These are phyloP conservation scores for Juglanconis sp. DNA, from an alignment of 2,329 filamentous ascomycete genomes.

Conservation along the genomic window DNA sequence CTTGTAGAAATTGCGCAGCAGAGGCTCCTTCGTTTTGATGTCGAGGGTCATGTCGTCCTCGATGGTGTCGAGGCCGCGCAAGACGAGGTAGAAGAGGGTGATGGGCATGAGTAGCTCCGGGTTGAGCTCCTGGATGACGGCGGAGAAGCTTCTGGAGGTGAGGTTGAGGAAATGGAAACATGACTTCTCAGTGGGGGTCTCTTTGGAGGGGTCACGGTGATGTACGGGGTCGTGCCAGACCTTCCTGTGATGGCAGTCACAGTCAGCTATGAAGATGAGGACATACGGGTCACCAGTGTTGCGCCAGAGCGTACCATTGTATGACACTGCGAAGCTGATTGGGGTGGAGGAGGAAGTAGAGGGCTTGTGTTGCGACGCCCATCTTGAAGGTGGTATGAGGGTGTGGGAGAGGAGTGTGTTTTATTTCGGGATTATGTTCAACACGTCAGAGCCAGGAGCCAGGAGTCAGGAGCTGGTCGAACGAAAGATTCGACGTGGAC, in stretches of 20 bases:
- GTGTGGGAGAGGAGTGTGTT: not conserved
- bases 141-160: conserved; percentile 89
- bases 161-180: conserved; percentile 84
- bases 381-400: conserved; percentile 39
- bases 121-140: conserved; percentile 94
- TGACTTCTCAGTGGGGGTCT: conserved; percentile 68
- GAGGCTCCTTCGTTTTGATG: conserved; percentile 75
- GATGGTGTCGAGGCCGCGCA: conserved; percentile 94
- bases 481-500: not conserved
- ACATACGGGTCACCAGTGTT: not conserved
- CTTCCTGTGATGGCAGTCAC: conserved; percentile 60
- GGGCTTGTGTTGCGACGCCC: conserved; percentile 48
- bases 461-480: not conserved
- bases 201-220: conserved; percentile 71
- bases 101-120: conserved; percentile 89
- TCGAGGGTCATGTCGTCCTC: conserved; percentile 97
- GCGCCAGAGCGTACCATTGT: conserved; percentile 66
- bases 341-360: conserved; percentile 75
- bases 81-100: conserved; percentile 83
- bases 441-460: too few relatives aligned
- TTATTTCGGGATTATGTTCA: not conserved
- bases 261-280: conserved; percentile 13
- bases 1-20: conserved; percentile 78
- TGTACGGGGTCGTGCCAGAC: conserved; percentile 95
- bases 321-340: conserved; percentile 76